These are phyloP conservation scores for Pisolithus marmoratus DNA, from an alignment of 768 basidiomycete genomes.

Conservation along the genomic window DNA sequence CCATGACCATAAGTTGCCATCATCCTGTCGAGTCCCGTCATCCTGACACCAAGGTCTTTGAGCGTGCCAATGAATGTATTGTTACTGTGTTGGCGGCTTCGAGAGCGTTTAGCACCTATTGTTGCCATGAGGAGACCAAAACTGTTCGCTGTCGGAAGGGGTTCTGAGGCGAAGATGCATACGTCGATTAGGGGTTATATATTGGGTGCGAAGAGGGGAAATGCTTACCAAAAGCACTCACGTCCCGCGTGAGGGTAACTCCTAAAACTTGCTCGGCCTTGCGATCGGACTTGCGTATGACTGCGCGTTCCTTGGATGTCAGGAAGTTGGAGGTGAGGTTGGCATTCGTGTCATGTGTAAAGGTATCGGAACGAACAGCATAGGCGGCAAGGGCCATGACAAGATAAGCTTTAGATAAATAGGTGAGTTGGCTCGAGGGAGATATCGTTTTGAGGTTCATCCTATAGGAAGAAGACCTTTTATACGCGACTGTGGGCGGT, in stretches of 20 bases:
- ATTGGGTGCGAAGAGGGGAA: not conserved
- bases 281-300: conserved; percentile 6
- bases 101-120: conserved; percentile 6
- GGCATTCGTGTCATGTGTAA: not conserved
- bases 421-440: not conserved
- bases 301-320: conserved; percentile 5
- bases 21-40: not conserved
- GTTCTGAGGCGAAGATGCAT: not conserved
- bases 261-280: conserved; percentile 13
- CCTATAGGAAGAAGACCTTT: not conserved
- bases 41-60: conserved; percentile 3
- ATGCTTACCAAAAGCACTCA: conserved; percentile 1
- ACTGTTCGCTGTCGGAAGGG: not conserved
- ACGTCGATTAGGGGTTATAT: not conserved
- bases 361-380: not conserved
- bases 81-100: conserved; percentile 1
- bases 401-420: not conserved
- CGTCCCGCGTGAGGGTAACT: conserved; percentile 14
- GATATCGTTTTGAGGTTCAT: not conserved
- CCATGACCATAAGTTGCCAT: not conserved
- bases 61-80: conserved; percentile 3
- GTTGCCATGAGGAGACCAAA: conserved; percentile 6
- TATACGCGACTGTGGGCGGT: conserved; percentile 2
- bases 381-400: conserved; percentile 2
- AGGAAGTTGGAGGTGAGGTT: conserved; percentile 5